Base-by-base conservation (phyloP, 345 rosid species). In the Eucalyptus shirleyi region DNA sequence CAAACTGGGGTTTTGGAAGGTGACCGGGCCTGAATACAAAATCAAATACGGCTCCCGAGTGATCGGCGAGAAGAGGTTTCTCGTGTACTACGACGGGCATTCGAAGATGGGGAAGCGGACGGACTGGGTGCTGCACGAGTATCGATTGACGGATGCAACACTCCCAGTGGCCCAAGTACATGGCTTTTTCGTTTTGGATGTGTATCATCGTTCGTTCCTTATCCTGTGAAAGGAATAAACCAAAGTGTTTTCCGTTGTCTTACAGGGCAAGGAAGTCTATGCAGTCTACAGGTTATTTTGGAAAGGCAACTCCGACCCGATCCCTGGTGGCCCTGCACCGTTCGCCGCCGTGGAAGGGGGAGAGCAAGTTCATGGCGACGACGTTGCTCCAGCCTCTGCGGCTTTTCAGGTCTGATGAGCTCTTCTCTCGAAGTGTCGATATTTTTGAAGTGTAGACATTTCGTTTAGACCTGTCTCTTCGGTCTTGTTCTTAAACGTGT, bases 81-180 rank as follows among this genome's bases (percentile, higher is more conserved):
- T 89, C 26, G 86, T 89, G 67, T 86, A 65, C 62, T 86, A 89
- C 26, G 15, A 37, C 24, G 88, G 90, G 16, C 88, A 60, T 19
- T 19, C 86, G 19, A 80, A 19, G 49, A 12, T 14, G 24, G 34
- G 86, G 60, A 67, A 49, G 49, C 81, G 90, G 83, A 89, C 90
- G 4, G 56, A 62, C n/a, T 86, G 90, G 88, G 85, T 89, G 32
- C 67, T 89, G 90, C 88, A 89, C 34, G 90, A 89, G 90, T 89
- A 89, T 62, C 69, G 86, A 28, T 65, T 81, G 45, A 81, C 69
- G 9, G 87, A 83, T 28, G 87, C n/a, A 77, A 21, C 56, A 8
- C 87, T 32, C 47, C 65, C 23, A 50, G 65, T 21, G 62, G 11
- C 26, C 60, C 65, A 50, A 37, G 67, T 60, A 30, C 12, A 53